Evolutionary conservation across 1,139 yeast species (phyloP).

Genomic region (Pichia sp.): DNA sequence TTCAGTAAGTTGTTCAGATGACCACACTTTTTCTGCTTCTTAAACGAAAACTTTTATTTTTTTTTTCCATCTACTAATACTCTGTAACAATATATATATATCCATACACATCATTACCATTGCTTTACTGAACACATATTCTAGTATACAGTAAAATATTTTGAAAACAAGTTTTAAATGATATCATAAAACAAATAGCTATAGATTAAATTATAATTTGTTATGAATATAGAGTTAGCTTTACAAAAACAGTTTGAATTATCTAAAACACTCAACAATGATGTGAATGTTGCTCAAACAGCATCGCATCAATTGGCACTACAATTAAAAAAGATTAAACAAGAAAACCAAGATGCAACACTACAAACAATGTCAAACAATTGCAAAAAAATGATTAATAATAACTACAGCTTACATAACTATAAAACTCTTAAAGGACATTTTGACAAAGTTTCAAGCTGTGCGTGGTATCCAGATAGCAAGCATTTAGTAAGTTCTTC

Average conservation of each 20-base stretch:
- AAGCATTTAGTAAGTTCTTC: constrained; percentile 61
- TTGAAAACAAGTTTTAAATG: no score
- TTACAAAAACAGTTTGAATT: constrained; percentile 22
- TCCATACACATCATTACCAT: background rate
- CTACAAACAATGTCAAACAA: constrained; percentile 22
- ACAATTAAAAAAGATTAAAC: constrained; percentile 24
- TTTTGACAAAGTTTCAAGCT: constrained; percentile 61
- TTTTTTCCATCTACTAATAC: background rate
- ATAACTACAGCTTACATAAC: constrained; percentile 26
- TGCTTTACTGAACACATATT: background rate
- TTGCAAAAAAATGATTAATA: constrained; percentile 23
- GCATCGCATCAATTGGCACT: constrained; percentile 23
- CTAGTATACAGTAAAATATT: no score
- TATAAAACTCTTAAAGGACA: constrained; percentile 58
- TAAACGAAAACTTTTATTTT: background rate
- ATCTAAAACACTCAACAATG: constrained; percentile 18
- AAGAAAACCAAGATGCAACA: constrained; percentile 24
- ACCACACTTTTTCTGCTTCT: background rate
- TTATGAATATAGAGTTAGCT: constrained; percentile 14
- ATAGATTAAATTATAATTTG: no score
- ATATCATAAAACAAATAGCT: background rate
- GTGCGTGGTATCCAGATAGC: constrained; percentile 64
- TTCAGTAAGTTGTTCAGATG: background rate
- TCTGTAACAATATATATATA: background rate
- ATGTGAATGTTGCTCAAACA: constrained; percentile 21